Percentiles rank a stretch among this genome's conserved stretches.
These are phyloP conservation scores for Kazachstania psychrophila DNA, from an alignment of 805 yeast species.

Conservation along the genomic window DNA sequence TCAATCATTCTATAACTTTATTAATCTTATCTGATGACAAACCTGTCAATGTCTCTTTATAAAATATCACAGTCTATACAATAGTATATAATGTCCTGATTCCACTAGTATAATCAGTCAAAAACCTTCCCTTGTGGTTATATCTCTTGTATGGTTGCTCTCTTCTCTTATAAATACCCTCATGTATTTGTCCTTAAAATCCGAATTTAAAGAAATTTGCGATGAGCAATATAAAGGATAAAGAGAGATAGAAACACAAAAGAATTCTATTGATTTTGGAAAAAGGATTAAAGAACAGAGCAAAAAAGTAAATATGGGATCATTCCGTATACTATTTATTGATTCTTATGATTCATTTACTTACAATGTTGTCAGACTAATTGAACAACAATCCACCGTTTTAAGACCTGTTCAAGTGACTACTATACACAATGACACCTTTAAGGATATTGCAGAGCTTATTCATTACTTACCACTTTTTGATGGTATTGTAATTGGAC, in stretches of 20 bases:
- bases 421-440: constrained; percentile 32
- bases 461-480: constrained; percentile 39
- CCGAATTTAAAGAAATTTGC: no score
- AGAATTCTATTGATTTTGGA: neutral
- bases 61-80: no score
- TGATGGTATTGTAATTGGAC: constrained; percentile 80
- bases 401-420: constrained; percentile 23
- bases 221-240: no score
- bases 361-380: constrained; percentile 59
- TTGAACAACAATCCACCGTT: constrained; percentile 35
- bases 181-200: no score
- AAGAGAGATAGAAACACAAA: neutral
- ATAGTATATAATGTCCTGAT: no score
- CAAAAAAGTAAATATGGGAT: constrained; percentile 5
- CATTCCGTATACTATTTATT: constrained; percentile 33
- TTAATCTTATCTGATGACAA: no score
- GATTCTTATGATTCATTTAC: constrained; percentile 97
- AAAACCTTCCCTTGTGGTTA: no score
- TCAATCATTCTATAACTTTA: constrained; percentile 45
- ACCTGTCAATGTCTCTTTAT: no score
- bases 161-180: no score
- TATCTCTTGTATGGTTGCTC: no score
- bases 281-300: neutral
- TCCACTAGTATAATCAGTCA: no score
- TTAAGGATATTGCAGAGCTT: constrained; percentile 31